These are phyloP conservation scores for Backusella luteola DNA, from an alignment of 192 early-diverging fungal species.

Conservation along the genomic window DNA sequence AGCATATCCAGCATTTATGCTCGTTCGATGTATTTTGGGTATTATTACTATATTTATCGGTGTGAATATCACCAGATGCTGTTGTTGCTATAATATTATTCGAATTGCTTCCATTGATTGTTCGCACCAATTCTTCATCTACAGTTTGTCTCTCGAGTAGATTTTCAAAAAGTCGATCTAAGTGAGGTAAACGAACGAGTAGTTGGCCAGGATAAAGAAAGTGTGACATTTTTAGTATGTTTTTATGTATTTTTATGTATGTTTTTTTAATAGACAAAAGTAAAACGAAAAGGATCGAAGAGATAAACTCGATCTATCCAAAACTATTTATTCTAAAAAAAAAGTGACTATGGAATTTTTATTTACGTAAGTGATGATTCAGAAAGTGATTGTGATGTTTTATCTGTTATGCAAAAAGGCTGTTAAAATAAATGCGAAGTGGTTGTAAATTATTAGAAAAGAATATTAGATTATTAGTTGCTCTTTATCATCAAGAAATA, in stretches of 20 bases:
- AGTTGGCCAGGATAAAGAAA: neutral
- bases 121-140: neutral
- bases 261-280: neutral
- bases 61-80: neutral
- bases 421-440: neutral
- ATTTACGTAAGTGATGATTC: neutral
- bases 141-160: neutral
- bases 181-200: neutral
- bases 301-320: neutral
- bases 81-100: neutral
- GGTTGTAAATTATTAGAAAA: too few species aligned
- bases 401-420: neutral
- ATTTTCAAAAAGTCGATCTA: neutral
- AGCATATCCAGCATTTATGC: constrained; percentile 70
- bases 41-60: neutral
- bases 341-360: constrained; percentile 1
- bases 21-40: constrained; percentile 14
- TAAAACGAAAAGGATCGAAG: neutral
- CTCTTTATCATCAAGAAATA: too few species aligned
- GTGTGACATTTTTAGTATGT: neutral
- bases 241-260: neutral
- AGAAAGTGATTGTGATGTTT: neutral
- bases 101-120: neutral
- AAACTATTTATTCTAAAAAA: neutral
- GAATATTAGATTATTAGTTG: too few species aligned